phyloP scores from a whole-genome alignment of 2,329 filamentous ascomycete genomes.

The Eurotiales sp. region DNA sequence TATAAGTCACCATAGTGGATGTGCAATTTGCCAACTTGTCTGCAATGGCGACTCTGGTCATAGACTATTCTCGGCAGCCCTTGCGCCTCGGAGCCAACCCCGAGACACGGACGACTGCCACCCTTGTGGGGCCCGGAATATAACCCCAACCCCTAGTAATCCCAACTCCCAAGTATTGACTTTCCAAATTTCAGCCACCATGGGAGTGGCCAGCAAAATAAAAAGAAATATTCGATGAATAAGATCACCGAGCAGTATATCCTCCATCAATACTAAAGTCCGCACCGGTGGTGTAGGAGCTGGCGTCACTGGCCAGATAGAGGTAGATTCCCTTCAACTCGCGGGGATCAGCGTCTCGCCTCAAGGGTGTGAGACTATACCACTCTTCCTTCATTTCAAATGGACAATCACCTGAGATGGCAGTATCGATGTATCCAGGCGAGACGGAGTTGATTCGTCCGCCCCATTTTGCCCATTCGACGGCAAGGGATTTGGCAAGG shows the following conservation, averaged over 20 bases:
- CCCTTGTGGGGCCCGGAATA: not conserved
- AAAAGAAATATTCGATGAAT: not conserved
- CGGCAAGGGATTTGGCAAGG: slow-evolving; percentile 74
- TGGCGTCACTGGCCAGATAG: slow-evolving; percentile 5
- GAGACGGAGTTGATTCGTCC: slow-evolving; percentile 44
- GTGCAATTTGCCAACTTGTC: not conserved
- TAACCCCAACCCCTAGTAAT: not conserved
- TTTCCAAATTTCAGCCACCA: not conserved
- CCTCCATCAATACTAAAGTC: slow-evolving; percentile 58
- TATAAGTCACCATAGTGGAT: no score
- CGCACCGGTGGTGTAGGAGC: slow-evolving; percentile 1
- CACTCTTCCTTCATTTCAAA: slow-evolving; percentile 63
- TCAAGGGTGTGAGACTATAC: slow-evolving; percentile 70
- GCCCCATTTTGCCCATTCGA: slow-evolving; percentile 71
- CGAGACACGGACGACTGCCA: slow-evolving; percentile 3
- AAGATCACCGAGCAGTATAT: slow-evolving; percentile 51
- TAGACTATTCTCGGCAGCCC: no score
- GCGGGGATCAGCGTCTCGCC: slow-evolving; percentile 60
- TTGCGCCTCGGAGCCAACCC: not conserved
- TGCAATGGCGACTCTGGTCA: not conserved
- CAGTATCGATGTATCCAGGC: slow-evolving; percentile 39
- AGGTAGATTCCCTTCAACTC: slow-evolving; percentile 72
- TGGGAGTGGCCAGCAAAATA: not conserved
- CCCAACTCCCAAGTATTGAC: not conserved
- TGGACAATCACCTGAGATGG: slow-evolving; percentile 58